Conservation (phyloP, 164 flowering plant genomes). For the Akebia trifoliata region DNA sequence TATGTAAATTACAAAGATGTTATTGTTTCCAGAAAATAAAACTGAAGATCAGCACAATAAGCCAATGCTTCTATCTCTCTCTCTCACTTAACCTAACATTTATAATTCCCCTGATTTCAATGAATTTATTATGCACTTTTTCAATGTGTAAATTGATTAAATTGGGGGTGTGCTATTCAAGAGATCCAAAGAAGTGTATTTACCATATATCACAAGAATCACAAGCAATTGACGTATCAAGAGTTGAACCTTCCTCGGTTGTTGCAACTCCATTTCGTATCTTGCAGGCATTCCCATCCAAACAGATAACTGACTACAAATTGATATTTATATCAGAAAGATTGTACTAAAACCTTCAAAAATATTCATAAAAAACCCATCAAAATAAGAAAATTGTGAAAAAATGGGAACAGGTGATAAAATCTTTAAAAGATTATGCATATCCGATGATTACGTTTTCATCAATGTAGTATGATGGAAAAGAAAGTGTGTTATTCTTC, state of each 20-base stretch:
- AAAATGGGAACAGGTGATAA: conserved; percentile 8
- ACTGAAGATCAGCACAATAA: background rate
- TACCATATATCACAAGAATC: conserved; percentile 94
- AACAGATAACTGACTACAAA: conserved; percentile 93
- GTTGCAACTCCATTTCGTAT: conserved; percentile 49
- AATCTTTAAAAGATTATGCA: too few relatives aligned
- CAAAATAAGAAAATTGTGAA: conserved; percentile 2
- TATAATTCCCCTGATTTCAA: background rate
- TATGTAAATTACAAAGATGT: background rate
- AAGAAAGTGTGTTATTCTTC: conserved; percentile 68
- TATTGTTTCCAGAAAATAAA: background rate
- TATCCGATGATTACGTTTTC: conserved; percentile 87
- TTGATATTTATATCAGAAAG: conserved; percentile 18
- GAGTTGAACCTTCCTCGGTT: conserved; percentile 47
- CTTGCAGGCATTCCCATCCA: conserved; percentile 96
- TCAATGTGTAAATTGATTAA: too few relatives aligned
- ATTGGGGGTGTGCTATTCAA: background rate
- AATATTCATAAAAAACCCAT: background rate
- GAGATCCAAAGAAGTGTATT: background rate
- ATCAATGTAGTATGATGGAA: conserved; percentile 97
- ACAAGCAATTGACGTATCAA: conserved; percentile 98
- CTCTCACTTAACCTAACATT: background rate
- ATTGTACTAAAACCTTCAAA: conserved; percentile 4
- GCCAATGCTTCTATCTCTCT: background rate
- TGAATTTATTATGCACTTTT: too few relatives aligned